Conservation (phyloP, 305 asterid genomes). For the Plantago coronopus region DNA sequence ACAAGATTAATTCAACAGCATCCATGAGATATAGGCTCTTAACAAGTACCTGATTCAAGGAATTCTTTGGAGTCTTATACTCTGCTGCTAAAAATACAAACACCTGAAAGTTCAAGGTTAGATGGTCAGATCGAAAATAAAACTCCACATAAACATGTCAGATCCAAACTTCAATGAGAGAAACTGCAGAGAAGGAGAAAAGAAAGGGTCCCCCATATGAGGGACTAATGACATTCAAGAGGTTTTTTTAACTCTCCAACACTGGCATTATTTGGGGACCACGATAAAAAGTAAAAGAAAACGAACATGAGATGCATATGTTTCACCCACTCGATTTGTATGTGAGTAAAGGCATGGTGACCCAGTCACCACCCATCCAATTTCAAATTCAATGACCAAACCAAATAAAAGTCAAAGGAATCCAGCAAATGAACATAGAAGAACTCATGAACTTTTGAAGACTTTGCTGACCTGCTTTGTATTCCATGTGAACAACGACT, state of each 20-base stretch:
- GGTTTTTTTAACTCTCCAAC: no score
- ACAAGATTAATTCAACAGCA: neutral
- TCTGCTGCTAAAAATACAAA: constrained; percentile 95
- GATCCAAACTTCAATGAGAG: neutral
- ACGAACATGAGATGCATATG: neutral
- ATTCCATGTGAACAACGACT: constrained; percentile 91
- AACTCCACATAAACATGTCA: neutral
- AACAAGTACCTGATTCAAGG: constrained; percentile 68
- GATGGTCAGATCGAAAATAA: constrained; percentile 7
- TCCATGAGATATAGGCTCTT: constrained; percentile 1
- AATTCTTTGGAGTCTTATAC: constrained; percentile 77
- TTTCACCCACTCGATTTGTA: neutral
- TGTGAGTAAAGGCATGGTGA: neutral
- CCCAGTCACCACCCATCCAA: neutral
- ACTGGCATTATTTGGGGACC: no score
- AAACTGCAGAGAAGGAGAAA: no score
- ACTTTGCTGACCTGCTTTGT: constrained; percentile 71
- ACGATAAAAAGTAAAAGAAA: no score
- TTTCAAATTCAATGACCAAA: neutral
- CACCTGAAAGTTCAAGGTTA: constrained; percentile 50
- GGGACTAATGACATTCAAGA: no score
- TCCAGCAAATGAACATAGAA: constrained; percentile 6
- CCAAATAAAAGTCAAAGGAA: neutral
- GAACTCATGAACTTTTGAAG: neutral
- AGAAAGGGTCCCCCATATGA: no score